Base-by-base conservation (phyloP, 345 rosid species). In the Eutrema japonicum region DNA sequence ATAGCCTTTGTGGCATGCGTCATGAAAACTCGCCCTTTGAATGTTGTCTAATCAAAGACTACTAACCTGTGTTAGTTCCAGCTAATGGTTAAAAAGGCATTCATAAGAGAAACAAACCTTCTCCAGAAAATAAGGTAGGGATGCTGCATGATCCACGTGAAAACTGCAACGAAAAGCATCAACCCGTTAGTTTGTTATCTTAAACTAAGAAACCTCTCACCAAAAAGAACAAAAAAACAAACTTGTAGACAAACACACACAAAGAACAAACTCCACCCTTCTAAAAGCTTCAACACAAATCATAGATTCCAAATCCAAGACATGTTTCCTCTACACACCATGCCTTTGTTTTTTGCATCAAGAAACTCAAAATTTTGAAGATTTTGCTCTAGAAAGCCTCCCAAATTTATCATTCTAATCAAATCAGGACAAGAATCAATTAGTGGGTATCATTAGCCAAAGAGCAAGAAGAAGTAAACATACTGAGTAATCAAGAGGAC, bases 141-240 rank as follows among this genome's bases (percentile, higher is more conserved):
- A 94, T 40, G 97, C 99, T 66, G 97, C 99, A 80, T 94, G 99
- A 83, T 92, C 99, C 90, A 94, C 83, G 84, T 94, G 99, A 90
- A 94, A 94, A 81, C 99, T 94, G 90, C 88, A 87, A 63, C 54
- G 6, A 37, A 70, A 72, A 64, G 5, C 33, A 73, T 36, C 11
- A 45, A 59, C 10, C 7, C 3, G 38, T 41, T 41, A 33, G 46
- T n/a, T 64, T 8, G 52, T 64, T 18, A 36, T 48, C 72, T 67
- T 42, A 57, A 46, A 18, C 51, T 3, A 47, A 57, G 7, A 49
- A 65, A 65, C 8, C 37, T 45, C 63, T 33, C 48, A 12, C 11
- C 9, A 56, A 45, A 4, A 3, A 60, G 51, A 62, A 43, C 45
- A 26, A 47, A n/a, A 22, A 14, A 22, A 12, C 14, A 35, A 14